Conservation (phyloP, 129 eudicot genomes). For the Daucus carota region DH1_v3.0 NC_030383.2:42594001-42594500, state of each 20-base stretch:
- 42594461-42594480: neutral
- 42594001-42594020: neutral
- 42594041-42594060: neutral
- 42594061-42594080: neutral
- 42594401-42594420: neutral
- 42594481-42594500: neutral
- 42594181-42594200: neutral
- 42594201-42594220: slow-evolving; percentile 17
- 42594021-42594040: too few relatives aligned
- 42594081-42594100: neutral
- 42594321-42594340: slow-evolving; percentile 53
- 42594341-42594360: slow-evolving; percentile 26
- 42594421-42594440: too few relatives aligned
- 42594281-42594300: slow-evolving; percentile 18
- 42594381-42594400: neutral
- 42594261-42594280: slow-evolving; percentile 55
- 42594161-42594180: neutral
- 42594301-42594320: slow-evolving; percentile 34
- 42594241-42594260: slow-evolving; percentile 46
- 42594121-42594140: neutral
- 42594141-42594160: neutral
- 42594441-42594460: too few relatives aligned
- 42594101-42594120: neutral
- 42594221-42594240: slow-evolving; percentile 16
- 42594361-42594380: slow-evolving; percentile 18